Conservation (phyloP, 2,329 filamentous ascomycete species). For the Aspergillus arachidicola region DNA sequence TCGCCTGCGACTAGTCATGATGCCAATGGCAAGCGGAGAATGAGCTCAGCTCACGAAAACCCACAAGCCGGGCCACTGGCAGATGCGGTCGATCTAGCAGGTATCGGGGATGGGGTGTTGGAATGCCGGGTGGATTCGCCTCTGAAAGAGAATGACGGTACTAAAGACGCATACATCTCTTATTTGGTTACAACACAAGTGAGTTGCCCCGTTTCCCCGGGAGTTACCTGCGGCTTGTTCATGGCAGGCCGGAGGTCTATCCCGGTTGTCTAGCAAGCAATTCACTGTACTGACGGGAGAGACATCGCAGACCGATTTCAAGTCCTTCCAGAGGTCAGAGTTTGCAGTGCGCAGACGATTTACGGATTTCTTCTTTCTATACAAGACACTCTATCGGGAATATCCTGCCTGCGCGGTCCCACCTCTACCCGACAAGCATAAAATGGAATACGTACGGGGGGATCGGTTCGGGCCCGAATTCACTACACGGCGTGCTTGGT, state of each 20-base stretch:
- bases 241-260: neutral
- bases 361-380: conserved; percentile 96
- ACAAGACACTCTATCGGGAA: conserved; percentile 83
- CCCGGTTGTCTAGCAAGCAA: conserved; percentile 22
- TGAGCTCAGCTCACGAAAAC: conserved; percentile 49
- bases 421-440: conserved; percentile 95
- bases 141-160: conserved; percentile 93
- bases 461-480: conserved; percentile 95
- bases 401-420: conserved; percentile 92
- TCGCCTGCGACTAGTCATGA: conserved; percentile 38
- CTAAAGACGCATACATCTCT: conserved; percentile 94
- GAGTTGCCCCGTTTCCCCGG: conserved; percentile 31
- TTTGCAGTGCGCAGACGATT: conserved; percentile 86
- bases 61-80: conserved; percentile 54
- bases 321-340: conserved; percentile 81
- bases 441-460: conserved; percentile 97
- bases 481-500: conserved; percentile 83
- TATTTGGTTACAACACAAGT: conserved; percentile 92
- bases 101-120: conserved; percentile 72
- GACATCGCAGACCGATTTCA: conserved; percentile 78
- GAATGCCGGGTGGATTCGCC: conserved; percentile 82
- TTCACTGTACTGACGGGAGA: conserved; percentile 16
- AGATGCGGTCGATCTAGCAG: conserved; percentile 61
- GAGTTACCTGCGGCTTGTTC: neutral
- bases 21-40: conserved; percentile 52